These are phyloP conservation scores for Colletotrichum sp. DNA, from an alignment of 2,329 filamentous ascomycete genomes.

Conservation along the genomic window DNA sequence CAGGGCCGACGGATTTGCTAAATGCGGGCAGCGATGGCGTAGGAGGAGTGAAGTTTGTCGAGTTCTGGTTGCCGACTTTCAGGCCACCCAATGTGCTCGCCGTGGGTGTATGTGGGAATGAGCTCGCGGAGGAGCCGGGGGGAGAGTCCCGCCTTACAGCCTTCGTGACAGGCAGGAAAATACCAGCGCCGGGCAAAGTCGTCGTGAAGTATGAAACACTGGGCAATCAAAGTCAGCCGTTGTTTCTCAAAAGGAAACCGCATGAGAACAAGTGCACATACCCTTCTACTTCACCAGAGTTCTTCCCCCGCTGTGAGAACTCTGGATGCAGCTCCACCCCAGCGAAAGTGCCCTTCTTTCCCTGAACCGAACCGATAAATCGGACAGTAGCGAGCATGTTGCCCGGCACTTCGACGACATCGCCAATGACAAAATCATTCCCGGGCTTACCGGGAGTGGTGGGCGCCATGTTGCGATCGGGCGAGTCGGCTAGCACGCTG, in stretches of 20 bases:
- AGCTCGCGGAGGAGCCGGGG: slow-evolving; percentile 50
- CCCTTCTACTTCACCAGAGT: slow-evolving; percentile 96
- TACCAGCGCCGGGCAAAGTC: slow-evolving; percentile 78
- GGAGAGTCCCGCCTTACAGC: slow-evolving; percentile 71
- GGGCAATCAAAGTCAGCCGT: slow-evolving; percentile 25
- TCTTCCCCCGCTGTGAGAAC: slow-evolving; percentile 86
- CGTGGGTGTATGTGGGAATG: slow-evolving; percentile 71
- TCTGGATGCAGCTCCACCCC: slow-evolving; percentile 88
- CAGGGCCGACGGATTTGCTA: slow-evolving; percentile 83
- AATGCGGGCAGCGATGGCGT: slow-evolving; percentile 76
- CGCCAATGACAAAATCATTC: slow-evolving; percentile 73
- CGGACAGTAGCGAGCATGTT: slow-evolving; percentile 90
- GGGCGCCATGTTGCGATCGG: slow-evolving; percentile 54
- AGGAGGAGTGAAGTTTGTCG: slow-evolving; percentile 66
- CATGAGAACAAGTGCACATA: slow-evolving; percentile 45
- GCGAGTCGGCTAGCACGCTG: slow-evolving; percentile 54
- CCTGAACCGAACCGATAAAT: slow-evolving; percentile 85
- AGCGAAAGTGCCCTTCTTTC: slow-evolving; percentile 90
- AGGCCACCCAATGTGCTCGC: slow-evolving; percentile 64
- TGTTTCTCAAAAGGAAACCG: neutral
- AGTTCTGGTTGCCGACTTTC: slow-evolving; percentile 60
- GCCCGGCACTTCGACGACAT: slow-evolving; percentile 88
- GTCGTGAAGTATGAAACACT: slow-evolving; percentile 84
- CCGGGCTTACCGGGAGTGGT: slow-evolving; percentile 58
- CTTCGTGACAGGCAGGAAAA: slow-evolving; percentile 89